Evolutionary conservation across 345 rosid genomes (phyloP), one percentile per base, ranked within the genome.

Genomic region (Ailanthus altissimus): DNA sequence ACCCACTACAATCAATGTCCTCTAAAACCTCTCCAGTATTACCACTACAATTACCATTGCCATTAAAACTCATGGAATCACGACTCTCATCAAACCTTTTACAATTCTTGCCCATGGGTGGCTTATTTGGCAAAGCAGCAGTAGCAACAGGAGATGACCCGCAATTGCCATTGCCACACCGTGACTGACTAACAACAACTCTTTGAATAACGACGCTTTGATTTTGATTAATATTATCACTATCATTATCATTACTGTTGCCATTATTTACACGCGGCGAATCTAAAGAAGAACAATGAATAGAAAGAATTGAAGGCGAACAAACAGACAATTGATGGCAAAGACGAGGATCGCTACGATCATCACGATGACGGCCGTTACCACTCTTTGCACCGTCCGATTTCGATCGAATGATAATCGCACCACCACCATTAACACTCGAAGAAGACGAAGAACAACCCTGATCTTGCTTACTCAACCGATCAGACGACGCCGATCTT

Each of bases 401-500:
- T 70, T 84, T 89, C 65, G 93, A 89, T 82, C 89, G 86, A 54
- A 50, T 74, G 32, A 89, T 77, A 59, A 42, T 38, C 5, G 45
- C 50, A 68, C 14, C 53, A 56, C 58, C 73, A 14, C 61, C 77
- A 66, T 77, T 64, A 45, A 46, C 20, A 38, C 61, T 57, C 36
- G 72, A 75, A 78, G 79, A 67, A 53, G 74, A 77, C 76, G 79
- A 62, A 63, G 74, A 69, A 51, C 67, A 77, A 23, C 61, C 82
- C 57, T 74, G 79, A 76, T 80, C 78, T 53, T 63, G 77, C 46
- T 25, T 64, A 20, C 63, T 18, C 81, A 86, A 76, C 57, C 77
- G 85, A 83, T 78, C 87, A 49, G 85, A 83, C 0, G 92, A 86
- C 38, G 58, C 82, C 21, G 91, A 86, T 59, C 87, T 85, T 69